These are phyloP conservation scores for Sporothrix variecibatus DNA, from an alignment of 2,329 filamentous ascomycete species.

Conservation along the genomic window DNA sequence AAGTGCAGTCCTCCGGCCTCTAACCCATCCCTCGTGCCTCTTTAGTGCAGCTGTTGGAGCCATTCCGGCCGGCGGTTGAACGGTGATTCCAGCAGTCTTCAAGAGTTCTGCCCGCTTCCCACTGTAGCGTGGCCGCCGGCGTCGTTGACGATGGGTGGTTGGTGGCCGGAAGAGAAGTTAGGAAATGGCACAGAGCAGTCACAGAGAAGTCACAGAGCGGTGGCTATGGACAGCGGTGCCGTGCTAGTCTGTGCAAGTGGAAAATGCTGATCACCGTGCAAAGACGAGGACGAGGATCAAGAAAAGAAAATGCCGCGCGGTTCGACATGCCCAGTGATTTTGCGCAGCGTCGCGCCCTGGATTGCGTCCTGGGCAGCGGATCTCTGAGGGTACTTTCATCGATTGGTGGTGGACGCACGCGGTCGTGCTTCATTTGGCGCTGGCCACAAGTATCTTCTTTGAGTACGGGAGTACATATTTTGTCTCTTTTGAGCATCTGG, in stretches of 20 bases:
- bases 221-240: not conserved
- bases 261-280: conserved; percentile 4
- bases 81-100: not conserved
- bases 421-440: conserved; percentile 20
- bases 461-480: not conserved
- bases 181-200: not conserved
- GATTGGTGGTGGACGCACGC: conserved; percentile 9
- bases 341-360: not conserved
- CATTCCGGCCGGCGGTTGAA: not conserved
- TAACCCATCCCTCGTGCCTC: conserved; percentile 1
- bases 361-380: not conserved
- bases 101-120: not conserved
- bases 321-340: not conserved
- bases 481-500: not conserved
- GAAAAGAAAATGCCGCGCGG: conserved; percentile 22
- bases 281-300: not conserved
- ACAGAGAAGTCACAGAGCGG: not conserved
- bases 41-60: conserved; percentile 2
- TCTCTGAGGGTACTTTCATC: not conserved
- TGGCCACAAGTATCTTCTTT: not conserved
- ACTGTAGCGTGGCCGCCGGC: conserved; percentile 17
- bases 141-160: not conserved
- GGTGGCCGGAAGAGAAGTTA: not conserved
- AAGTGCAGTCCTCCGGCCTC: not conserved
- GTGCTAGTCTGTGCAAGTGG: not conserved